Conservation (phyloP, 257 asterid species). For the Ligustrum vulgare region DNA sequence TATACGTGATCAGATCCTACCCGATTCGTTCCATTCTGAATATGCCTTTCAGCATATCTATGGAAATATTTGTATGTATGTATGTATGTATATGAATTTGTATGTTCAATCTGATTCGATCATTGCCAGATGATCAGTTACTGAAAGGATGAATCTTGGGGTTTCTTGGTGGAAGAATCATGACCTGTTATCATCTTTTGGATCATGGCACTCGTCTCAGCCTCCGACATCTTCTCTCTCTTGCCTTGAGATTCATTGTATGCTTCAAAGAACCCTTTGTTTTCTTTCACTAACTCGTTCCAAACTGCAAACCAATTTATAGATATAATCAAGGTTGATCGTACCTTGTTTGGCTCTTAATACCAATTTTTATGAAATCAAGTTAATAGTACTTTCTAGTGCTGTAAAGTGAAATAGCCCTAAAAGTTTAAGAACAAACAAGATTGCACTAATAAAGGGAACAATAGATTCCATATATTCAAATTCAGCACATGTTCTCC, state of each 20-base stretch:
- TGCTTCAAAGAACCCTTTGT: slow-evolving; percentile 43
- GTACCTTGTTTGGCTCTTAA: neutral
- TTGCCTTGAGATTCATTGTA: slow-evolving; percentile 37
- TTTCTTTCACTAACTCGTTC: slow-evolving; percentile 50
- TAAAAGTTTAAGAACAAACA: neutral
- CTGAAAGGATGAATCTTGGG: neutral
- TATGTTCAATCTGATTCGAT: neutral
- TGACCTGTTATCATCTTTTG: slow-evolving; percentile 30
- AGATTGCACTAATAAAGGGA: neutral
- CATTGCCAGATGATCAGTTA: neutral
- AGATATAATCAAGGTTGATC: neutral
- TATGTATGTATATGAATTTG: neutral
- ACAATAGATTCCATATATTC: neutral
- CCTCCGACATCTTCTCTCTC: slow-evolving; percentile 36
- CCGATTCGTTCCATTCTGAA: neutral
- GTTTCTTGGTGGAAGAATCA: slow-evolving; percentile 12
- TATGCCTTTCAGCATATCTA: neutral
- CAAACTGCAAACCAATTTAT: slow-evolving; percentile 36
- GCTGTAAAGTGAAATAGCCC: neutral
- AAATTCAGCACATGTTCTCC: neutral
- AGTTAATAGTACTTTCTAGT: neutral
- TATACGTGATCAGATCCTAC: neutral
- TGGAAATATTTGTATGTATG: neutral
- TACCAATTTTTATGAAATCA: no score
- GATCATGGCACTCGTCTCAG: slow-evolving; percentile 37